Evolutionary conservation across 352 stramenopile genomes (phyloP).

Genomic region (Phytophthora aleatoria): DNA sequence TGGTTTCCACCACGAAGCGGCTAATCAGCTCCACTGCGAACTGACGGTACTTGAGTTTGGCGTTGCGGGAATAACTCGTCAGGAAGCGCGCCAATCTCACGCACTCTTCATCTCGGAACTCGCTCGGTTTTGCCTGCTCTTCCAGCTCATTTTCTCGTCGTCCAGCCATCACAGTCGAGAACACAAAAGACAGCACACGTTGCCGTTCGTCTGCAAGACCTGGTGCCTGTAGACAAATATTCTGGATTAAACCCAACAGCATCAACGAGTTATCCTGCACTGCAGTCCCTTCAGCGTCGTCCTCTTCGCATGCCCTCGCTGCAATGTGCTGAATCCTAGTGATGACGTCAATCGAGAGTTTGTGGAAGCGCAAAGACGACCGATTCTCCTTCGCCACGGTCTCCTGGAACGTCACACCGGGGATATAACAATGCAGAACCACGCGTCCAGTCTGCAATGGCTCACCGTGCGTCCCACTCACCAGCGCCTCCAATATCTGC

Average conservation of each 20-base stretch:
- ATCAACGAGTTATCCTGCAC: conserved; percentile 49
- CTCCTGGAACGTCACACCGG: conserved; percentile 73
- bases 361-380: conserved; percentile 68
- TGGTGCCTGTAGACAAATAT: conserved; percentile 77
- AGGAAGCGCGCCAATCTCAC: conserved; percentile 71
- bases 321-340: conserved; percentile 37
- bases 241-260: conserved; percentile 66
- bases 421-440: conserved; percentile 77
- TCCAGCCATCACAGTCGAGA: conserved; percentile 43
- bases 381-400: conserved; percentile 53
- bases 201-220: conserved; percentile 75
- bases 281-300: conserved; percentile 38
- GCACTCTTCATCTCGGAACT: conserved; percentile 60
- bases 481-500: conserved; percentile 49
- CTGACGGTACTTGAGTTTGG: conserved; percentile 78
- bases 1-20: conserved; percentile 64
- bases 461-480: conserved; percentile 62
- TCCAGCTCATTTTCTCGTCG: conserved; percentile 17
- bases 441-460: conserved; percentile 55
- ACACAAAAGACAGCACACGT: conserved; percentile 63
- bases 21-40: conserved; percentile 82
- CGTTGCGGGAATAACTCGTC: conserved; percentile 72
- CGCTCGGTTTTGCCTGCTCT: conserved; percentile 13
- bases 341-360: conserved; percentile 60
- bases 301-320: conserved; percentile 26